These are phyloP conservation scores for Geranium brycei DNA, from an alignment of 345 rosid genomes.

Conservation along the genomic window DNA sequence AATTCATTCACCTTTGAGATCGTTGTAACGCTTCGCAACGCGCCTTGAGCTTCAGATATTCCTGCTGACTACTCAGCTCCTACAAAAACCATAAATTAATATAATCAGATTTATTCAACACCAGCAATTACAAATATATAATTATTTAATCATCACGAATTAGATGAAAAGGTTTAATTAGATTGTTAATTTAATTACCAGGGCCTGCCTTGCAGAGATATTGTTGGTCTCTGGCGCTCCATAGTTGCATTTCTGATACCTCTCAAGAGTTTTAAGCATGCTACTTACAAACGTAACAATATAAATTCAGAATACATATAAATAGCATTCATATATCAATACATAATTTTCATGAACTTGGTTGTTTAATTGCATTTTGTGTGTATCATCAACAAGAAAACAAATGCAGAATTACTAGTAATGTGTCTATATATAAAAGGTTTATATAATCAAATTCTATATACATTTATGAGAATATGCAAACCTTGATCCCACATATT, in stretches of 20 bases:
- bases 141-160: neutral
- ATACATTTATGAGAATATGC: too few relatives aligned
- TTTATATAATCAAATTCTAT: too few relatives aligned
- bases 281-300: slow-evolving; percentile 17
- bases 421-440: too few relatives aligned
- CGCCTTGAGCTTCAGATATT: slow-evolving; percentile 88
- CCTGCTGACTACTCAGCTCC: slow-evolving; percentile 93
- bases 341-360: too few relatives aligned
- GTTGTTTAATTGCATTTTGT: too few relatives aligned
- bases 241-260: slow-evolving; percentile 91
- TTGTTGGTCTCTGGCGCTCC: slow-evolving; percentile 66
- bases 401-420: too few relatives aligned
- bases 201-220: slow-evolving; percentile 68
- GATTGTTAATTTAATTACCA: slow-evolving; percentile 37
- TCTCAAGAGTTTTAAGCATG: slow-evolving; percentile 83
- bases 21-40: slow-evolving; percentile 70
- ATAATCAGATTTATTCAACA: too few relatives aligned
- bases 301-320: neutral
- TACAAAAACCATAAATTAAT: slow-evolving; percentile 4
- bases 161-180: neutral
- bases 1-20: slow-evolving; percentile 47
- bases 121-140: too few relatives aligned
- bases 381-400: too few relatives aligned
- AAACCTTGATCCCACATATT: too few relatives aligned
- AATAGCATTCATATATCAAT: too few relatives aligned